phyloP scores from a whole-genome alignment of 2,329 filamentous ascomycete genomes.

The Bipolaris oryzae region DNA sequence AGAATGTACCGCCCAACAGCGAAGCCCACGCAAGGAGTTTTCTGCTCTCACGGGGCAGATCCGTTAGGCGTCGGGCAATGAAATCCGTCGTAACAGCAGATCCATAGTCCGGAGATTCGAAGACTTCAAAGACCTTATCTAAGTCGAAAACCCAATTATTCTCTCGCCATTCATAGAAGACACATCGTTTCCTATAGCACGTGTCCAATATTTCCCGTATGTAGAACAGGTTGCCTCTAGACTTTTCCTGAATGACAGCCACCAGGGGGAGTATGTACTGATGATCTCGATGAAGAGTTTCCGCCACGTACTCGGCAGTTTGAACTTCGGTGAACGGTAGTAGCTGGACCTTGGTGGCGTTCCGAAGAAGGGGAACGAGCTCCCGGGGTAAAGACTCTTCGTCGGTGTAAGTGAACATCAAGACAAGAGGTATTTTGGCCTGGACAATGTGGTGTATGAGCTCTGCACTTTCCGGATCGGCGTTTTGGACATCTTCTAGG shows the following conservation, averaged over 20 bases:
- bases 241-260: slow-evolving; percentile 87
- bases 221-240: slow-evolving; percentile 86
- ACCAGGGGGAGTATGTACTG: slow-evolving; percentile 78
- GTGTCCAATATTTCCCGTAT: slow-evolving; percentile 88
- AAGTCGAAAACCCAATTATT: slow-evolving; percentile 81
- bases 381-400: slow-evolving; percentile 49
- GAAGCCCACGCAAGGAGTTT: slow-evolving; percentile 86
- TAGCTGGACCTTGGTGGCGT: slow-evolving; percentile 70
- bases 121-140: slow-evolving; percentile 84
- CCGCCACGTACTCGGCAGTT: slow-evolving; percentile 79
- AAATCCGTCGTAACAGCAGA: slow-evolving; percentile 83
- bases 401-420: slow-evolving; percentile 63
- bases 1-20: slow-evolving; percentile 80
- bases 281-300: slow-evolving; percentile 74
- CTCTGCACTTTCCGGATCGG: slow-evolving; percentile 85
- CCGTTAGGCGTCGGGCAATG: slow-evolving; percentile 75
- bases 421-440: slow-evolving; percentile 77
- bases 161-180: slow-evolving; percentile 88
- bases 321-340: slow-evolving; percentile 77
- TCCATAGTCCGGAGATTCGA: slow-evolving; percentile 77
- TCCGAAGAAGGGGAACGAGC: slow-evolving; percentile 45
- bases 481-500: slow-evolving; percentile 88
- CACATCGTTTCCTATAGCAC: slow-evolving; percentile 83
- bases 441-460: slow-evolving; percentile 80
- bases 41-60: slow-evolving; percentile 74